Conservation (phyloP, 1,284 basidiomycete genomes). For the Fomes fomentarius region DNA sequence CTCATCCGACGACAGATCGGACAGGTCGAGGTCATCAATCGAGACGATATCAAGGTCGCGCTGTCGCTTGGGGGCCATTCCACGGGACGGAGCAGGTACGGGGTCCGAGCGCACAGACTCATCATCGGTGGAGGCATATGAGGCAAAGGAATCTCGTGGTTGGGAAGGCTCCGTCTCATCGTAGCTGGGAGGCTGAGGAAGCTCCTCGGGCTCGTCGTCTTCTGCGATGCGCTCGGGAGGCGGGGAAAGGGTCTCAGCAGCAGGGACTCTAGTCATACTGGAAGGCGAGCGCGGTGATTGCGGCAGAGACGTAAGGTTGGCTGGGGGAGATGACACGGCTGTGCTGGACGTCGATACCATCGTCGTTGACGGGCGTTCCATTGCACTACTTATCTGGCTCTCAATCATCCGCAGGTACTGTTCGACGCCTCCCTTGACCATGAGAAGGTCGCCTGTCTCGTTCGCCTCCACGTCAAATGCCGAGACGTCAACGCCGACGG, state of each 20-base stretch:
- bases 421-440: slow-evolving; percentile 64
- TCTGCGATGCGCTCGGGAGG: slow-evolving; percentile 13
- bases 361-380: slow-evolving; percentile 9
- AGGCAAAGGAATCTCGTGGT: slow-evolving; percentile 14
- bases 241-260: slow-evolving; percentile 1
- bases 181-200: slow-evolving; percentile 28
- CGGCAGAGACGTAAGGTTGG: slow-evolving; percentile 13
- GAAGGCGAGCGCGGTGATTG: slow-evolving; percentile 22
- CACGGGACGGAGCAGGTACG: not conserved
- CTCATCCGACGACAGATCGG: slow-evolving; percentile 67
- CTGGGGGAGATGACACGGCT: slow-evolving; percentile 16
- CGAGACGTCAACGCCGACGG: slow-evolving; percentile 55
- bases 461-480: slow-evolving; percentile 71
- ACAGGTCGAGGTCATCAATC: slow-evolving; percentile 74
- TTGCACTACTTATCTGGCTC: slow-evolving; percentile 27
- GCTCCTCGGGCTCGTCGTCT: slow-evolving; percentile 16
- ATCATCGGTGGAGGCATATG: slow-evolving; percentile 13
- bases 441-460: slow-evolving; percentile 58
- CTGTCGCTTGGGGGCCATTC: slow-evolving; percentile 3
- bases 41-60: slow-evolving; percentile 64
- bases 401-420: slow-evolving; percentile 67
- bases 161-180: slow-evolving; percentile 11
- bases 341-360: slow-evolving; percentile 8
- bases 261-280: slow-evolving; percentile 15
- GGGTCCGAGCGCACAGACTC: slow-evolving; percentile 31